A percentile compares a stretch with the other conserved stretches of the same genome.
These are phyloP conservation scores for Carex myosuroides DNA, from an alignment of 176 grass and related monocot genomes.

Conservation along the genomic window DNA sequence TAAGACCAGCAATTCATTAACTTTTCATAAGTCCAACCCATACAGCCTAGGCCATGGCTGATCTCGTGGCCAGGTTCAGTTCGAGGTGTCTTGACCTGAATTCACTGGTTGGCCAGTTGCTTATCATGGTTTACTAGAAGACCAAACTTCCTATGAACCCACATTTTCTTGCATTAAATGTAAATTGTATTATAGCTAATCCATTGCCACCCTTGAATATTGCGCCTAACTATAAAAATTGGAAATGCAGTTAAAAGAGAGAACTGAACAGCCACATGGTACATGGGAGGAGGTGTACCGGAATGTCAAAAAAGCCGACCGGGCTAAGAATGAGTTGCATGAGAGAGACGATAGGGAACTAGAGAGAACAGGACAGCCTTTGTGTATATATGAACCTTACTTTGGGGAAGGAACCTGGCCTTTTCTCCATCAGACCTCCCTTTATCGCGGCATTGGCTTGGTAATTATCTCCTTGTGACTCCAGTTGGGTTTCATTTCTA, in stretches of 20 bases:
- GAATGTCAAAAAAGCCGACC: constrained; percentile 83
- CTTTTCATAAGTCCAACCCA: neutral
- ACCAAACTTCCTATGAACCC: neutral
- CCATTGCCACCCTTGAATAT: neutral
- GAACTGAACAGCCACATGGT: constrained; percentile 71
- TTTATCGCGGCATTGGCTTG: constrained; percentile 95
- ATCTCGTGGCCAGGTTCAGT: neutral
- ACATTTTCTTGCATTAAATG: neutral
- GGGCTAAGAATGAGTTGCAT: constrained; percentile 80
- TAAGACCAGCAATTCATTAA: neutral
- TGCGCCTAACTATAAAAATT: neutral
- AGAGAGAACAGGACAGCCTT: constrained; percentile 83
- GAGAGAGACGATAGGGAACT: constrained; percentile 92
- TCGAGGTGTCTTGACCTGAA: neutral
- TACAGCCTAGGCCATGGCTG: neutral
- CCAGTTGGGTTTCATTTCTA: no score
- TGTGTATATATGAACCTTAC: constrained; percentile 99
- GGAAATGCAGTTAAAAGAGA: constrained; percentile 74
- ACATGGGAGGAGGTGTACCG: constrained; percentile 98
- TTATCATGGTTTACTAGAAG: neutral
- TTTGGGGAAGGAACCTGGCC: constrained; percentile 89
- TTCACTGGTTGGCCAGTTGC: neutral
- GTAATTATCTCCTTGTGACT: constrained; percentile 38
- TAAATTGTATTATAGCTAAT: neutral
- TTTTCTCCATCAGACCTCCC: constrained; percentile 80